Evolutionary conservation across 257 asterid species (phyloP), one percentile per base, ranked within the genome.

Genomic region (Lantana camara): DNA sequence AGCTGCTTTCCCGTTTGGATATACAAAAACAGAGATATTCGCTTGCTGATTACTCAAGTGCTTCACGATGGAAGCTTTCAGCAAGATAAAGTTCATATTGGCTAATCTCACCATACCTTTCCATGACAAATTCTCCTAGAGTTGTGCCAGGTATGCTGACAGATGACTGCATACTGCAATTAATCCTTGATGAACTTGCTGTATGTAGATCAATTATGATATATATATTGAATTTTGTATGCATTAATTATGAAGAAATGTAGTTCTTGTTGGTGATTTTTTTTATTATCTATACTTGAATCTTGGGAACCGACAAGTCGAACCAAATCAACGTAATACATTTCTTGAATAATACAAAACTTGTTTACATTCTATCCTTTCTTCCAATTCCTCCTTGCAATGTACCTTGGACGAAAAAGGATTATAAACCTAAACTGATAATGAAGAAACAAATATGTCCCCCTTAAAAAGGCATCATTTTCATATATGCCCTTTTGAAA

Each of bases 111-210:
- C 62, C 35, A 32, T 56, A 56, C 45, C 60, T 55, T 55, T 42
- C 62, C 16, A 38, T 46, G 12, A 34, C 24, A 17, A 34, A 34
- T 55, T 22, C 60, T 16, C 60, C n/a, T 8, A 55, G 27, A 55
- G 60, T 16, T 56, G 29, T 11, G 23, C 23, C 30, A 56, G 62
- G 62, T 56, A 56, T 34, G 62, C 62, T 34, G 47, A 41, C 14
- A 32, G 3, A 8, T 19, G 19, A 23, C 57, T 61, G 37, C 61
- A 45, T 54, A n/a, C n/a, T n/a, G 0, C 30, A n/a, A n/a, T 19
- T 32, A 29, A 29, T 46, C 37, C 34, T 29, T n/a, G 53, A 38
- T 67, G 21, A 20, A 32, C 29, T 12, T 10, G 42, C n/a, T 32
- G 16, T 59, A 15, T 27, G 17, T 48, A 13, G 56, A 50, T 69